Evolutionary conservation across 176 grass and related monocot species (phyloP).

Genomic region (Hsuehochloa calcarea): DNA sequence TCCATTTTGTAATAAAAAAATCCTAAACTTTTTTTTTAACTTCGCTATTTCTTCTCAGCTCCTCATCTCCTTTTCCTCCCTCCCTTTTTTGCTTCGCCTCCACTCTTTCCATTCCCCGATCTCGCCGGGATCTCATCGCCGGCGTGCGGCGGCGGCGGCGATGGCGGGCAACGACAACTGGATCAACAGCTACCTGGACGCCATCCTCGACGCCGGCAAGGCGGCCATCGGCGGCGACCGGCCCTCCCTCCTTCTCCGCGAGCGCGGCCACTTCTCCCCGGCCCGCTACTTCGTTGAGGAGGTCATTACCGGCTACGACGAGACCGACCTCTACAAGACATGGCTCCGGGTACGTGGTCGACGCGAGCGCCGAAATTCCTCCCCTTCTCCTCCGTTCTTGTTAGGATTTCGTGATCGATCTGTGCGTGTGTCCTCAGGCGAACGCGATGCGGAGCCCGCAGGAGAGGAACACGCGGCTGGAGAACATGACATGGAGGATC

Average conservation of each 20-base stretch:
- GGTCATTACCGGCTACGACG: slow-evolving; percentile 79
- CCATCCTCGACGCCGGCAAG: slow-evolving; percentile 68
- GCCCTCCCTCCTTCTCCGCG: slow-evolving; percentile 68
- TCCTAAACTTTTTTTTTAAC: not conserved
- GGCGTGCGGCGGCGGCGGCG: slow-evolving; percentile 12
- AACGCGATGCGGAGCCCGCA: slow-evolving; percentile 97
- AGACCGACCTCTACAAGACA: slow-evolving; percentile 87
- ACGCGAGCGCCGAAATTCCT: not conserved
- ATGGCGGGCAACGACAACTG: slow-evolving; percentile 80
- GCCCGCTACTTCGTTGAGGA: slow-evolving; percentile 88
- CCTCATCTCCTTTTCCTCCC: slow-evolving; percentile 6
- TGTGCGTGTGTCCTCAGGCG: slow-evolving; percentile 41
- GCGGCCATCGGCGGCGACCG: slow-evolving; percentile 54
- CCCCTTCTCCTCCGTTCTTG: not conserved
- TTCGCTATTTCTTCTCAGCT: slow-evolving; percentile 30
- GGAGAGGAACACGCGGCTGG: slow-evolving; percentile 97
- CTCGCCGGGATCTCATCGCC: slow-evolving; percentile 38
- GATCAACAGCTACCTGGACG: slow-evolving; percentile 79
- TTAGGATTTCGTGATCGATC: slow-evolving; percentile 29
- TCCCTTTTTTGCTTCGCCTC: slow-evolving; percentile 21
- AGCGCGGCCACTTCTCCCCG: slow-evolving; percentile 71
- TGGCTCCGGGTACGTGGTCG: slow-evolving; percentile 59
- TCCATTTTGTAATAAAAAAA: not conserved
- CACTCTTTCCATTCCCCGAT: slow-evolving; percentile 27
- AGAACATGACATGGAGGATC: slow-evolving; percentile 99